Evolutionary conservation across 1,284 basidiomycete genomes (phyloP), one percentile per base, ranked within the genome.

Genomic region (Naganishia sp.): DNA sequence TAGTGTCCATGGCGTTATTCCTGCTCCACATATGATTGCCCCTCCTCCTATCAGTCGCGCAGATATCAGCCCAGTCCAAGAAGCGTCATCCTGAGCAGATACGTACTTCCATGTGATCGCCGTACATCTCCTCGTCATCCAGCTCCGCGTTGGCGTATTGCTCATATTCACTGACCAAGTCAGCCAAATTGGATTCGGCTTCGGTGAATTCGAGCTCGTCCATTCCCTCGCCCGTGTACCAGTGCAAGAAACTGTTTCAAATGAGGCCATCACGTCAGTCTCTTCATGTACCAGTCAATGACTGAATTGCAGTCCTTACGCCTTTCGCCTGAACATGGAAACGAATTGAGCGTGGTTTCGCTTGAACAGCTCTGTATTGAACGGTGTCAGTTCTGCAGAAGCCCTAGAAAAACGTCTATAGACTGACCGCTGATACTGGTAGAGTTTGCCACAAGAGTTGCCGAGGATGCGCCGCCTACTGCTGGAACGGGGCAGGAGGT

Each of bases 191-290:
- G 51, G 72, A 72, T 62, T 79, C 75, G 52, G 77, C 77, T 65
- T 95, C 92, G 1, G 90, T 87, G 79, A 96, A 94, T 80, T 95
- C 93, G 61, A 97, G 93, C 86, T 97, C 94, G 81, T 96, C 94
- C 94, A 96, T 96, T 81, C 94, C 94, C 84, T 95, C 93, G 78
- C 94, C 92, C 52, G 92, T 96, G 83, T 96, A 95, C 91, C 94
- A 97, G 82, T 97, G 94, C 85, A 97, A 88, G 89, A 96, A 97
- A 51, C 61, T 63, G 31, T 49, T 10, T 18, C 39, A 6, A 9
- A 13, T 42, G 3, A 46, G 11, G 9, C 11, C 18, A 39, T 17
- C 11, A 31, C 45, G 32, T 32, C 18, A 68, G 52, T 15, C 35
- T 23, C 7, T 15, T 23, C 47, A 23, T 11, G 18, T 42, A 21